Evolutionary conservation across 805 yeast genomes (phyloP), one percentile per base, ranked within the genome.

Genomic region (Tetrapisispora iriomotensis): DNA sequence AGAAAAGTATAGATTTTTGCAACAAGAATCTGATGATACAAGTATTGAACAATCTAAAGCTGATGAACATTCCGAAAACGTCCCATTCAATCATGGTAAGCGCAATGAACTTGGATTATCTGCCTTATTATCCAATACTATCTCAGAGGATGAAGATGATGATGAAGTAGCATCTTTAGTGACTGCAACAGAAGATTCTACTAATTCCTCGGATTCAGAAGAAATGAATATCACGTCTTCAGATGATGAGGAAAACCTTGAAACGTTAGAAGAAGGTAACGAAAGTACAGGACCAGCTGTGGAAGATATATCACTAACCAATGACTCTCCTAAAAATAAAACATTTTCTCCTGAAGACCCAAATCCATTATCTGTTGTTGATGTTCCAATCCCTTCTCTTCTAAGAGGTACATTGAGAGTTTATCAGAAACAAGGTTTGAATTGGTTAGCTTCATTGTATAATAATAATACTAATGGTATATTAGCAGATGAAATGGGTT

Each of bases 401-500:
- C 65, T 92, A 20, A 71, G 87, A 45, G 99, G 97, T 21, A 75
- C 77, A 0, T 66, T 92, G 38, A 77, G 99, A 58, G 84, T 77
- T 8, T 92, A 92, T 53, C 99, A 92, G 58, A 90, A 87, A 41
- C 95, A 86, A 60, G 99, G 99, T 44, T 69, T 92, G 28, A 94
- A 92, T 49, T 92, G 99, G 99, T 65, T 92, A 36, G 97, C 96
- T 1, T 86, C 96, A 34, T 65, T 92, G 42, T 90, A 88, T 64
- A 85, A 85, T 57, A 85, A 85, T 53, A 77, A 83, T 41, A 92
- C 97, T 5, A 92, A 92, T 59, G 98, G 99, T 46, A 92, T 92
- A 37, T 70, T 92, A 34, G 99, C 99, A 1, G 99, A 92, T 61
- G 99, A 92, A 58, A 92, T 92, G 99, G 99, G 99, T 40, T 70